Conservation (phyloP, 768 basidiomycete species). For the Phylloporus arenicola region DNA sequence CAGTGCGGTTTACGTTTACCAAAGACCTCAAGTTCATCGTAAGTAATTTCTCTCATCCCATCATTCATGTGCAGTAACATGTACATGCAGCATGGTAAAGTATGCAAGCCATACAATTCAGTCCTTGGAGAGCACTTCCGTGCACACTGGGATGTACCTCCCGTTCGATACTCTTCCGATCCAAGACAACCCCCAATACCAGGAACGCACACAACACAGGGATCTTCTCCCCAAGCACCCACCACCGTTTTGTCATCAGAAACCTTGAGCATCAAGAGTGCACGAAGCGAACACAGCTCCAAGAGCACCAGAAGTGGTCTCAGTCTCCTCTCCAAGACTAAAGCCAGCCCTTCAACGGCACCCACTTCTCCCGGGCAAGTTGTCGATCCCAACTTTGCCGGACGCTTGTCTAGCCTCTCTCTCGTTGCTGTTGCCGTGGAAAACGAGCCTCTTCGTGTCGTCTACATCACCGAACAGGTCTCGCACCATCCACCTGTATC, state of each 20-base stretch:
- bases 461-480: slow-evolving; percentile 87
- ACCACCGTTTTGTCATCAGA: slow-evolving; percentile 33
- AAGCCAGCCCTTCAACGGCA: slow-evolving; percentile 30
- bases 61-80: slow-evolving; percentile 1
- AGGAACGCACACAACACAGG: slow-evolving; percentile 34
- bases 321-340: slow-evolving; percentile 49
- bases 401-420: slow-evolving; percentile 57
- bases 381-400: slow-evolving; percentile 38
- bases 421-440: slow-evolving; percentile 36
- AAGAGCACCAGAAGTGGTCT: slow-evolving; percentile 56
- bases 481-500: slow-evolving; percentile 97
- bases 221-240: slow-evolving; percentile 23
- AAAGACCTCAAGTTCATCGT: slow-evolving; percentile 94
- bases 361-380: slow-evolving; percentile 45
- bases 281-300: slow-evolving; percentile 48
- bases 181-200: slow-evolving; percentile 43
- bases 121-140: slow-evolving; percentile 88
- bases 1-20: slow-evolving; percentile 80
- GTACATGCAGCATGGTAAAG: slow-evolving; percentile 66
- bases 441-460: slow-evolving; percentile 51
- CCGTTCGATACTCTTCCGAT: slow-evolving; percentile 49
- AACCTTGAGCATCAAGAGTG: slow-evolving; percentile 47
- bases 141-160: slow-evolving; percentile 77
- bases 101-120: slow-evolving; percentile 91
- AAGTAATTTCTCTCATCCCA: slow-evolving; percentile 26